Evolutionary conservation across 345 rosid genomes (phyloP).

Genomic region (Brassica rapa): DNA sequence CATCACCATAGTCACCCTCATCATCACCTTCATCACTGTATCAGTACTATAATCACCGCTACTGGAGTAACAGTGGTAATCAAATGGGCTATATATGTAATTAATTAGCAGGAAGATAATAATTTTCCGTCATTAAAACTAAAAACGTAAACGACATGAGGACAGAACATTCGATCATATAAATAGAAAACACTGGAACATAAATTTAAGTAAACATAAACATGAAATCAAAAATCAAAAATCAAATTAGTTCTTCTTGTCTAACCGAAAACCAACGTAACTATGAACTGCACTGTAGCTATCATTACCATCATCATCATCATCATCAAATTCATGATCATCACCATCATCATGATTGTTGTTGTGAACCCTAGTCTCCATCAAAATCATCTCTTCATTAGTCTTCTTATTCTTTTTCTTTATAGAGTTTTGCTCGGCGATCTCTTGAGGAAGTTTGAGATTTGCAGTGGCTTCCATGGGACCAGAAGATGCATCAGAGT

Average conservation of each 20-base stretch:
- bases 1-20: slow-evolving; percentile 7
- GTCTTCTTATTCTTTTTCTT: slow-evolving; percentile 27
- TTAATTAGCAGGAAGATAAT: slow-evolving; percentile 49
- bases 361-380: slow-evolving; percentile 35
- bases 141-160: slow-evolving; percentile 15
- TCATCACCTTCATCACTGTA: slow-evolving; percentile 24
- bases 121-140: slow-evolving; percentile 49
- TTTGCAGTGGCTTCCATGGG: slow-evolving; percentile 42
- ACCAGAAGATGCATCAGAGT: slow-evolving; percentile 80
- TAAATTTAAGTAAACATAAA: slow-evolving; percentile 43
- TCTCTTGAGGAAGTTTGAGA: slow-evolving; percentile 27
- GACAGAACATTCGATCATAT: slow-evolving; percentile 42
- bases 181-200: slow-evolving; percentile 55
- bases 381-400: slow-evolving; percentile 26
- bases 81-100: neutral
- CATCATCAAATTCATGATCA: slow-evolving; percentile 8
- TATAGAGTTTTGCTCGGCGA: slow-evolving; percentile 12
- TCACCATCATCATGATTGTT: slow-evolving; percentile 1
- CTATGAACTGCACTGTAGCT: slow-evolving; percentile 37
- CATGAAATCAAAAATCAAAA: slow-evolving; percentile 33
- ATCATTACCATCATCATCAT: slow-evolving; percentile 34
- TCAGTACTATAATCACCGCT: slow-evolving; percentile 26
- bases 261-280: slow-evolving; percentile 35
- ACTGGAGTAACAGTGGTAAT: neutral
- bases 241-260: slow-evolving; percentile 32